Evolutionary conservation across 176 grass and related monocot species (phyloP).

Genomic region (Typha latifolia): DNA sequence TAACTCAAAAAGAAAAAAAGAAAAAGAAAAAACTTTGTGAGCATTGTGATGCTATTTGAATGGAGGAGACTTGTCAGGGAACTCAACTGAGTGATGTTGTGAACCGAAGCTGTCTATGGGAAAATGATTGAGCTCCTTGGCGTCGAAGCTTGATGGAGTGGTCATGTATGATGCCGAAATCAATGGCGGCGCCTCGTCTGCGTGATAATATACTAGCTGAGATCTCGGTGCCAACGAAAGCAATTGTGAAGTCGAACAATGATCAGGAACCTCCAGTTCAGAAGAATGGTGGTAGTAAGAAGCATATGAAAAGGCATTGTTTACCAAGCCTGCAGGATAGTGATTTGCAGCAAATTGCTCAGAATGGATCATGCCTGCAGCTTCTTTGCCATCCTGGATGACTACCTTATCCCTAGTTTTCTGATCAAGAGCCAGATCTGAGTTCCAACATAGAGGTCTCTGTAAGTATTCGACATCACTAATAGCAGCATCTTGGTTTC

Average conservation of each 20-base stretch:
- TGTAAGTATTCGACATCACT: too few species aligned
- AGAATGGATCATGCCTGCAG: background rate
- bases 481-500: background rate
- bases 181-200: background rate
- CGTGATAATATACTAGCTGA: constrained; percentile 3
- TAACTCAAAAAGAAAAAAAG: background rate
- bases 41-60: background rate
- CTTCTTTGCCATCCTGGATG: too few species aligned
- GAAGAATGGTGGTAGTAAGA: background rate
- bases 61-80: background rate
- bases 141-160: background rate
- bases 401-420: too few species aligned
- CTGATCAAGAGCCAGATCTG: too few species aligned
- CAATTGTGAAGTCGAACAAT: background rate
- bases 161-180: background rate
- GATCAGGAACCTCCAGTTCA: background rate
- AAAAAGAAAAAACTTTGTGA: background rate
- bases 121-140: background rate
- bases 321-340: background rate
- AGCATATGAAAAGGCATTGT: background rate
- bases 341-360: background rate
- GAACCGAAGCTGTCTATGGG: background rate
- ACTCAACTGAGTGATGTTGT: background rate
- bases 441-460: too few species aligned
- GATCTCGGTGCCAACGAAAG: background rate